A percentile compares a stretch with the other conserved stretches of the same genome.
phyloP scores from a whole-genome alignment of 495 filamentous ascomycete species.

The Pyrenopolyporus hunteri region DNA sequence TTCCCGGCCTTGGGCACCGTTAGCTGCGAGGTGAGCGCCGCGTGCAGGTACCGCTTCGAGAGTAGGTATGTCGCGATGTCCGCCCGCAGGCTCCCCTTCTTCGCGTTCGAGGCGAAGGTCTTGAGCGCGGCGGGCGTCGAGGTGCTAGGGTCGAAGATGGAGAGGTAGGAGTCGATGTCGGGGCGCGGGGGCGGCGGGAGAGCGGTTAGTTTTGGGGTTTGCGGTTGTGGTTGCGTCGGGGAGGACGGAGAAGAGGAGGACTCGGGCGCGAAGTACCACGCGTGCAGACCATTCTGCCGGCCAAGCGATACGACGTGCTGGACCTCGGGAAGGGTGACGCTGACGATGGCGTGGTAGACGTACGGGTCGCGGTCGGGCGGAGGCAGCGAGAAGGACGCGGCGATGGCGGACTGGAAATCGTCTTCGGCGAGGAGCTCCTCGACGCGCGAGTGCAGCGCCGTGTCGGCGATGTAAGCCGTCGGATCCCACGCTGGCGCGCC shows the following conservation, averaged over 20 bases:
- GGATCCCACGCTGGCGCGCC: conserved; percentile 39
- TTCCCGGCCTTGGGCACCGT: conserved; percentile 42
- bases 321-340: conserved; percentile 57
- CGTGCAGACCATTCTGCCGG: conserved; percentile 48
- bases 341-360: conserved; percentile 63
- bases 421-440: conserved; percentile 45
- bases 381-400: conserved; percentile 57
- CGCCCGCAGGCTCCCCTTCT: conserved; percentile 59
- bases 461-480: conserved; percentile 31
- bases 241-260: conserved; percentile 37
- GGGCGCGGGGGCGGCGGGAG: conserved; percentile 52
- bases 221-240: conserved; percentile 30
- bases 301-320: conserved; percentile 58
- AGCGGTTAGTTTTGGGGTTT: conserved; percentile 20
- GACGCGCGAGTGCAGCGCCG: conserved; percentile 35
- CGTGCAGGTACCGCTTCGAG: conserved; percentile 48
- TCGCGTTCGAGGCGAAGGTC: conserved; percentile 61
- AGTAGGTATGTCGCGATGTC: conserved; percentile 56
- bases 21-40: conserved; percentile 31
- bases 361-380: conserved; percentile 53
- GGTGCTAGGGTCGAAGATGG: conserved; percentile 59
- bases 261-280: conserved; percentile 48
- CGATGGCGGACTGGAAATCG: conserved; percentile 56
- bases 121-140: conserved; percentile 59
- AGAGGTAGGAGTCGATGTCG: conserved; percentile 64